A percentile compares a stretch with the other conserved stretches of the same genome.
Evolutionary conservation across 257 asterid species (phyloP).

Genomic region (Salvia hispanica): DNA sequence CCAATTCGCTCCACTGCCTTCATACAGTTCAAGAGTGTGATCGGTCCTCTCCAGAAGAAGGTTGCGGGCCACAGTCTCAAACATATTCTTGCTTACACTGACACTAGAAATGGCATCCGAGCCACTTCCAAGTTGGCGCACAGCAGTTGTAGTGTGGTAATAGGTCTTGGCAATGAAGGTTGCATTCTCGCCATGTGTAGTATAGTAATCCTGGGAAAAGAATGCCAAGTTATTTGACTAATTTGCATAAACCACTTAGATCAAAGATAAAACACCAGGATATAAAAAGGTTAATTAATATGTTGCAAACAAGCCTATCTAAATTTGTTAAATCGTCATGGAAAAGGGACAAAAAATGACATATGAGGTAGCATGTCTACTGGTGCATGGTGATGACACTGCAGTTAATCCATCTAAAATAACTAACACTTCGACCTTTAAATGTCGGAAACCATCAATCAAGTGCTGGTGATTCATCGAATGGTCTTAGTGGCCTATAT

Average conservation of each 20-base stretch:
- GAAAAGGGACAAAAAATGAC: not conserved
- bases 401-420: constrained; percentile 16
- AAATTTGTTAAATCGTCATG: not conserved
- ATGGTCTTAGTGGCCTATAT: constrained; percentile 2
- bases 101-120: constrained; percentile 81
- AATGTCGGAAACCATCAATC: constrained; percentile 16
- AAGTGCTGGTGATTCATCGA: constrained; percentile 1
- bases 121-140: constrained; percentile 87
- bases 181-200: constrained; percentile 91
- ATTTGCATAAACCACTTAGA: not conserved
- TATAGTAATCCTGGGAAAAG: constrained; percentile 70
- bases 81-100: constrained; percentile 83
- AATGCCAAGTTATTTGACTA: constrained; percentile 13
- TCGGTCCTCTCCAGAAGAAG: constrained; percentile 92
- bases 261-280: constrained; percentile 18
- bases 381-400: constrained; percentile 18
- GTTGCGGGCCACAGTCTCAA: constrained; percentile 80
- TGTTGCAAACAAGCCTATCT: not conserved
- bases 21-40: constrained; percentile 79
- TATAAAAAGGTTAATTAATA: not conserved
- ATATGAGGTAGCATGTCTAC: not conserved
- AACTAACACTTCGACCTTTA: constrained; percentile 5
- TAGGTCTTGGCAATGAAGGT: constrained; percentile 82
- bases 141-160: constrained; percentile 93
- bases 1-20: constrained; percentile 90